These are phyloP conservation scores for Cephalotrichum gorgonifer DNA, from an alignment of 2,329 filamentous ascomycete genomes.

Conservation along the genomic window DNA sequence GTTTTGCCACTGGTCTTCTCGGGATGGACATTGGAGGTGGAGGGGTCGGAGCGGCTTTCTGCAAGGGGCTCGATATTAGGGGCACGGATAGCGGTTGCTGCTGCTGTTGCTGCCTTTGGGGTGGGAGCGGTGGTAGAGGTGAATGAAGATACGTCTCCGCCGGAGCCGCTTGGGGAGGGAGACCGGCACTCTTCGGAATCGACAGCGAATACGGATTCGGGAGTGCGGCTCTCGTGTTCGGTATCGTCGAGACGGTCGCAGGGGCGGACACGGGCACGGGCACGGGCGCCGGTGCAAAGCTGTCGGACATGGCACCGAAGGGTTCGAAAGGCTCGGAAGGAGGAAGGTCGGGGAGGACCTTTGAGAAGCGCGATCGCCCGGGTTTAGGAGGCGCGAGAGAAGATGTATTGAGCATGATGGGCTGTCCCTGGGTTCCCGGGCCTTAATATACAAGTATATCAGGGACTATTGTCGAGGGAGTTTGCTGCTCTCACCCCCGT, in stretches of 20 bases:
- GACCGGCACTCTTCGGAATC: not conserved
- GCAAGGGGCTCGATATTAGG: slow-evolving; percentile 7
- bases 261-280: slow-evolving; percentile 4
- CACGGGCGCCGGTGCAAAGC: too few relatives aligned
- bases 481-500: not conserved
- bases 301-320: not conserved
- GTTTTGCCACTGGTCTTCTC: slow-evolving; percentile 21
- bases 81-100: slow-evolving; percentile 10
- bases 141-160: slow-evolving; percentile 9
- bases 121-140: slow-evolving; percentile 15
- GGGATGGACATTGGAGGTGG: slow-evolving; percentile 22
- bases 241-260: slow-evolving; percentile 3
- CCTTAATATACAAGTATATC: slow-evolving; percentile 4
- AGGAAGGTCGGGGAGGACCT: slow-evolving; percentile 44
- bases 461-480: too few relatives aligned
- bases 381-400: slow-evolving; percentile 20
- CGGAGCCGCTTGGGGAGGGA: slow-evolving; percentile 2
- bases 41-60: slow-evolving; percentile 8
- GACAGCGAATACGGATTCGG: not conserved
- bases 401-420: slow-evolving; percentile 9
- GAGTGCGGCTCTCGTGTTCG: not conserved
- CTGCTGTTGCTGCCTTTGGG: slow-evolving; percentile 3
- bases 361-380: slow-evolving; percentile 46
- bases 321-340: slow-evolving; percentile 14
- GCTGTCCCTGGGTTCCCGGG: not conserved